Percentiles rank a stretch among this genome's conserved stretches.
These are phyloP conservation scores for Leccinum imitatum DNA, from an alignment of 768 basidiomycete species.

Conservation along the genomic window DNA sequence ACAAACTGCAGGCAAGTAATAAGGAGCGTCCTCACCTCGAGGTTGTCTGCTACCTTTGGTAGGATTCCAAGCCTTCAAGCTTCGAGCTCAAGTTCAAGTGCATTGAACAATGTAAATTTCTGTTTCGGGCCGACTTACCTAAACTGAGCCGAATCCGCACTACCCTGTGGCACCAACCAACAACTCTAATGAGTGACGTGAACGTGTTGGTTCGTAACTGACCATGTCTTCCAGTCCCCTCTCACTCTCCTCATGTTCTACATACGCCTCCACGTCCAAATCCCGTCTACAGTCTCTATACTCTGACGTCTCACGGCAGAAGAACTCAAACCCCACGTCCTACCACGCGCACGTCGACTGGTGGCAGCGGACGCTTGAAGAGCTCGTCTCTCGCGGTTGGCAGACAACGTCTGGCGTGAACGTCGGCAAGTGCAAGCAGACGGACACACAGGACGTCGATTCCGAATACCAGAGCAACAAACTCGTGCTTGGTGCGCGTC, in stretches of 20 bases:
- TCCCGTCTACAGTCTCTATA: conserved; percentile 77
- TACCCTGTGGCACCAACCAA: not conserved
- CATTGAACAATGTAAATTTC: too few relatives aligned
- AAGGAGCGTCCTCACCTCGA: not conserved
- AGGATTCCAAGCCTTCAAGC: too few relatives aligned
- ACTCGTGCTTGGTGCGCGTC: conserved; percentile 58
- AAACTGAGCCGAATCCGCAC: not conserved
- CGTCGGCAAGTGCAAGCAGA: conserved; percentile 9
- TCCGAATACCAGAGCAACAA: conserved; percentile 39
- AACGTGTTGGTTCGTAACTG: not conserved
- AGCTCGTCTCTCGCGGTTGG: conserved; percentile 56
- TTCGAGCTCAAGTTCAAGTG: too few relatives aligned
- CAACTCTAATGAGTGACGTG: not conserved
- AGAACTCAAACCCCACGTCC: conserved; percentile 78
- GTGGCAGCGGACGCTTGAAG: conserved; percentile 77
- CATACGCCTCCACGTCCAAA: conserved; percentile 31
- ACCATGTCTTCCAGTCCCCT: conserved; percentile 20
- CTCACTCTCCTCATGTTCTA: conserved; percentile 26
- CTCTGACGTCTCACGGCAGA: conserved; percentile 84
- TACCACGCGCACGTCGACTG: conserved; percentile 81
- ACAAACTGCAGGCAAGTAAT: too few relatives aligned
- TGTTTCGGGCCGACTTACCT: not conserved
- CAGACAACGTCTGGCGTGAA: conserved; percentile 34
- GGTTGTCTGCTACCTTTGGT: not conserved
- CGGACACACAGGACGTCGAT: conserved; percentile 6